Conservation (phyloP, 108 stramenopile species). For the Cyclotella atomus region DNA sequence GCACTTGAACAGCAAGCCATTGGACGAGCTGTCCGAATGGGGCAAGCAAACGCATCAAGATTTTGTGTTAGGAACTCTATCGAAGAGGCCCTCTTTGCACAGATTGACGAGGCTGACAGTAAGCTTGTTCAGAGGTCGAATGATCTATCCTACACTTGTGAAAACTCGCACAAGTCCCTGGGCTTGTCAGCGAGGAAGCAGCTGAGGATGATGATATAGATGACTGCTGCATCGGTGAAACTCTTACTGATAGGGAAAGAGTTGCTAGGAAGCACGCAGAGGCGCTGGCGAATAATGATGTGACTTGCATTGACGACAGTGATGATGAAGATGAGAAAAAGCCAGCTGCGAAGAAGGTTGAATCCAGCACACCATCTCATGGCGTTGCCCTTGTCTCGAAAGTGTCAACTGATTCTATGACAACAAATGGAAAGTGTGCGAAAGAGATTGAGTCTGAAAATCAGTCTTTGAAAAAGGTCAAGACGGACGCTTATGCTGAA, state of each 20-base stretch:
- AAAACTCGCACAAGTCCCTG: slow-evolving; percentile 30
- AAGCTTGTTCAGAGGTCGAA: slow-evolving; percentile 11
- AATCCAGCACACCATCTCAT: too few relatives aligned
- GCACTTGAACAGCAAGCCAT: slow-evolving; percentile 38
- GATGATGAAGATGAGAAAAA: slow-evolving; percentile 17
- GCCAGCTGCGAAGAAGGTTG: background rate
- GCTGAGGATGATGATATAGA: background rate
- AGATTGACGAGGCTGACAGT: slow-evolving; percentile 21
- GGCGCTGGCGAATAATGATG: slow-evolving; percentile 25
- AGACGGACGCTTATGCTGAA: background rate
- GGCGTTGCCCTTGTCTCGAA: background rate
- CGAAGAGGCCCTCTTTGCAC: slow-evolving; percentile 20
- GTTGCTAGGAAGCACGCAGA: slow-evolving; percentile 8
- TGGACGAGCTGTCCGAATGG: slow-evolving; percentile 42
- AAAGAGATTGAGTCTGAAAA: too few relatives aligned
- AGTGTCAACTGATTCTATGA: background rate
- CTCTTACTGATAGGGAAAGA: slow-evolving; percentile 9
- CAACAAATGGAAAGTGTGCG: too few relatives aligned
- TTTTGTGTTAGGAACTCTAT: slow-evolving; percentile 33
- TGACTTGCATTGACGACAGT: slow-evolving; percentile 27
- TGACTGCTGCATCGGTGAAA: slow-evolving; percentile 25
- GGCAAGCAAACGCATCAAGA: slow-evolving; percentile 34
- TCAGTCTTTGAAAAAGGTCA: background rate
- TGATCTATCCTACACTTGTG: slow-evolving; percentile 36
- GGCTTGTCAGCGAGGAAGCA: background rate